Conservation (phyloP, 495 filamentous ascomycete genomes). For the Letharia lupina region DNA sequence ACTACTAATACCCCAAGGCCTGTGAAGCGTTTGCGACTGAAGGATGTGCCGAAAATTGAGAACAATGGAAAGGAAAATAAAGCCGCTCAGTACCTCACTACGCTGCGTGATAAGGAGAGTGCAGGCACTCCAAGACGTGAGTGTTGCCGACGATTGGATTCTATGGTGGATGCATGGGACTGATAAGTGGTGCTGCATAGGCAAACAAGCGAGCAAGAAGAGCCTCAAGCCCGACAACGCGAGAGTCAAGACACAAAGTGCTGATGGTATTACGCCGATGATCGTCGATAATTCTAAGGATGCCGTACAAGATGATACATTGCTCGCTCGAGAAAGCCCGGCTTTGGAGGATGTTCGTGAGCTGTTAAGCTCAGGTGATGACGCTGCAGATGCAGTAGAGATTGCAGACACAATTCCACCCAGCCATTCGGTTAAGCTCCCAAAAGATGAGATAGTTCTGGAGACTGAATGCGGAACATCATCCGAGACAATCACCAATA, state of each 20-base stretch:
- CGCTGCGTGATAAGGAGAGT: constrained; percentile 16
- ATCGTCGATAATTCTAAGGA: not conserved
- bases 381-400: not conserved
- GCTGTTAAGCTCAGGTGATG: not conserved
- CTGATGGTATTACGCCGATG: too few species aligned
- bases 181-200: constrained; percentile 22
- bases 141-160: constrained; percentile 12
- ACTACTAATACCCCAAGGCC: constrained; percentile 31
- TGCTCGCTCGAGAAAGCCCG: constrained; percentile 9
- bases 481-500: not conserved
- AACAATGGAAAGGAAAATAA: constrained; percentile 31
- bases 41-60: constrained; percentile 34
- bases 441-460: not conserved
- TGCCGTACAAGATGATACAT: constrained; percentile 4
- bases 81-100: constrained; percentile 22
- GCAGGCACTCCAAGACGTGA: constrained; percentile 34
- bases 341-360: constrained; percentile 8
- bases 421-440: not conserved
- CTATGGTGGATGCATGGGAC: not conserved
- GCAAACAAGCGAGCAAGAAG: constrained; percentile 29
- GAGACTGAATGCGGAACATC: not conserved
- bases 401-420: not conserved
- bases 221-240: constrained; percentile 13
- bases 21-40: constrained; percentile 41
- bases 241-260: not conserved